phyloP scores from a whole-genome alignment of 2,329 filamentous ascomycete species.

The Monosporascus sp. region DNA sequence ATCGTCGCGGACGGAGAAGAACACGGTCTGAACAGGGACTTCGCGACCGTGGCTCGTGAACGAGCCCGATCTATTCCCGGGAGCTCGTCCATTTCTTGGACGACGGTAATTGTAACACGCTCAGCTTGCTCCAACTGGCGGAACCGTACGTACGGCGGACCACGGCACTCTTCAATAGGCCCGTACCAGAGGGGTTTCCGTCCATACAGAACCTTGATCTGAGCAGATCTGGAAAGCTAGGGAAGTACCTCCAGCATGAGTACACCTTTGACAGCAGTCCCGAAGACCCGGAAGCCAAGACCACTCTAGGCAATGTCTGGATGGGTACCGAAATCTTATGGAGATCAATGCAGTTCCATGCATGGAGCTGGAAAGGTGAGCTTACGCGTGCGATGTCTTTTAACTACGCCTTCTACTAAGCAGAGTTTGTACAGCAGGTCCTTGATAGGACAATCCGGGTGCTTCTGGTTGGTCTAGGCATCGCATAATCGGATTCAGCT shows the following conservation, averaged over 20 bases:
- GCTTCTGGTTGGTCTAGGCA: neutral
- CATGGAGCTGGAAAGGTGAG: conserved; percentile 12
- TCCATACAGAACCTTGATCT: conserved; percentile 13
- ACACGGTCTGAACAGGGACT: conserved; percentile 1
- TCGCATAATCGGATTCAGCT: too few relatives aligned
- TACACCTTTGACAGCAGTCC: neutral
- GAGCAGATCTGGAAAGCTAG: conserved; percentile 14
- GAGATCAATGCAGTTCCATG: conserved; percentile 11
- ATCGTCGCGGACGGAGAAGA: neutral
- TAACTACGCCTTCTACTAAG: conserved; percentile 5
- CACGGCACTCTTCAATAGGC: conserved; percentile 4
- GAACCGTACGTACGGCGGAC: conserved; percentile 7
- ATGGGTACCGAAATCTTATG: conserved; percentile 13
- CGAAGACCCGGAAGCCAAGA: neutral
- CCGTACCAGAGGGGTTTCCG: conserved; percentile 4
- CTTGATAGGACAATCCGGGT: conserved; percentile 1
- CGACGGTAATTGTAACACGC: conserved; percentile 11
- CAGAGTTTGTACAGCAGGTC: conserved; percentile 1
- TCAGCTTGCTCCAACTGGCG: conserved; percentile 7
- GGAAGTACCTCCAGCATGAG: conserved; percentile 6
- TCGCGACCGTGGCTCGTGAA: conserved; percentile 9
- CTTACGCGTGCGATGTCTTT: conserved; percentile 7
- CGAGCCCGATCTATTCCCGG: conserved; percentile 7
- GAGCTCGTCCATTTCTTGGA: conserved; percentile 19
- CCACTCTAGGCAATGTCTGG: conserved; percentile 9